Evolutionary conservation across 2,329 filamentous ascomycete genomes (phyloP).

Genomic region (Rutstroemia sp.): DNA sequence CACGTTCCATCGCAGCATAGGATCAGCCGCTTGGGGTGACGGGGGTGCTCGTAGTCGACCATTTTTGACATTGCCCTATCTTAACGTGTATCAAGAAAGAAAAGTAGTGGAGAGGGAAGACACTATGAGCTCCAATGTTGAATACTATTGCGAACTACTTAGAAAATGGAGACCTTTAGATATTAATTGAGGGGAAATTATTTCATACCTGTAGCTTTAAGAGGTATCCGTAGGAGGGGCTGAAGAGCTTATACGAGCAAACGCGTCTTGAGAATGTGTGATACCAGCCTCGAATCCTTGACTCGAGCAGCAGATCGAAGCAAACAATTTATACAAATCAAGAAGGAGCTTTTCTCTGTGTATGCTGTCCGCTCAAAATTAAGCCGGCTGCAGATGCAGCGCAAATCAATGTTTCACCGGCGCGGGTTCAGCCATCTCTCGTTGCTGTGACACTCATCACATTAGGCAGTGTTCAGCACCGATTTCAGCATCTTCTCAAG

Average conservation of each 20-base stretch:
- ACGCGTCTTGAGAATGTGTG: neutral
- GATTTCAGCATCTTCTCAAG: conserved; percentile 1
- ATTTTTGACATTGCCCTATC: neutral
- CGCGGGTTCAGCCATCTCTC: conserved; percentile 8
- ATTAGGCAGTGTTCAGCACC: neutral
- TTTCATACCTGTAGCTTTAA: neutral
- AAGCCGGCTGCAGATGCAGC: conserved; percentile 1
- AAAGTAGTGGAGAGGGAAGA: neutral
- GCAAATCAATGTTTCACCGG: neutral
- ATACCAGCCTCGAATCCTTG: neutral
- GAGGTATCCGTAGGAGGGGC: neutral
- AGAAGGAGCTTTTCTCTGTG: neutral
- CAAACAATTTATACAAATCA: conserved; percentile 1
- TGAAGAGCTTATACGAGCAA: neutral
- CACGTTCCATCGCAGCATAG: conserved; percentile 29
- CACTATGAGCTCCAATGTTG: neutral
- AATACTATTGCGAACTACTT: neutral
- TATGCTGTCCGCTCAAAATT: neutral
- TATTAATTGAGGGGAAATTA: neutral
- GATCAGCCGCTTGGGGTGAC: conserved; percentile 21
- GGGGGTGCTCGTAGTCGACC: neutral
- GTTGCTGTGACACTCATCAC: conserved; percentile 10
- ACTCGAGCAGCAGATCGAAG: neutral
- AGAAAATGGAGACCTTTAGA: neutral
- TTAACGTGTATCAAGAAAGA: neutral